Evolutionary conservation across 2,329 filamentous ascomycete genomes (phyloP).

Genomic region (Penicillium frequentans): DNA sequence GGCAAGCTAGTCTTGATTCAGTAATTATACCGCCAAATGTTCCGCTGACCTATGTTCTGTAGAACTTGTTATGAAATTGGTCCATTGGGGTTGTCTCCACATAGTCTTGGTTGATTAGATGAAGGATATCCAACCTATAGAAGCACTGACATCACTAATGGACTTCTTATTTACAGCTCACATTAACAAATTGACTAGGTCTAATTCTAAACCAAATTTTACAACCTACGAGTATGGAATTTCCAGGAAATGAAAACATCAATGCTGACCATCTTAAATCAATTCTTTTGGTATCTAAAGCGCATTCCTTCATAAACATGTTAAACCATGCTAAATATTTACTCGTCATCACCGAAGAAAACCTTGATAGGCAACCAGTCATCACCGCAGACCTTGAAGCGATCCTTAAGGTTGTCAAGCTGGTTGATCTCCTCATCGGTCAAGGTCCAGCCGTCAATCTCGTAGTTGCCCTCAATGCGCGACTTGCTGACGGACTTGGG

Average conservation of each 20-base stretch:
- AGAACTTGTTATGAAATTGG: neutral
- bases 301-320: conserved; percentile 19
- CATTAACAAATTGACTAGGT: neutral
- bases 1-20: too few species aligned
- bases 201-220: neutral
- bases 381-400: conserved; percentile 82
- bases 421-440: conserved; percentile 69
- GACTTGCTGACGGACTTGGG: conserved; percentile 76
- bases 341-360: conserved; percentile 83
- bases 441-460: conserved; percentile 72
- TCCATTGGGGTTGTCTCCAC: too few species aligned
- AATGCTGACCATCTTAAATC: neutral
- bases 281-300: conserved; percentile 23
- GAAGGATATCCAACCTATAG: neutral
- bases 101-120: too few species aligned
- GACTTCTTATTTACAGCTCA: neutral
- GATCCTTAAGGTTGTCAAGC: conserved; percentile 67
- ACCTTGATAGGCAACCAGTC: conserved; percentile 71
- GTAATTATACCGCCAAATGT: too few species aligned
- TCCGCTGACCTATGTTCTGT: neutral
- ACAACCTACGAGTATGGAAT: neutral
- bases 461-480: conserved; percentile 75
- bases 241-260: neutral
- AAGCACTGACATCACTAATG: neutral
- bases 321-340: conserved; percentile 26